phyloP scores from a whole-genome alignment of 441 rosid genomes.

The Pelargonium cotyledonis region DNA sequence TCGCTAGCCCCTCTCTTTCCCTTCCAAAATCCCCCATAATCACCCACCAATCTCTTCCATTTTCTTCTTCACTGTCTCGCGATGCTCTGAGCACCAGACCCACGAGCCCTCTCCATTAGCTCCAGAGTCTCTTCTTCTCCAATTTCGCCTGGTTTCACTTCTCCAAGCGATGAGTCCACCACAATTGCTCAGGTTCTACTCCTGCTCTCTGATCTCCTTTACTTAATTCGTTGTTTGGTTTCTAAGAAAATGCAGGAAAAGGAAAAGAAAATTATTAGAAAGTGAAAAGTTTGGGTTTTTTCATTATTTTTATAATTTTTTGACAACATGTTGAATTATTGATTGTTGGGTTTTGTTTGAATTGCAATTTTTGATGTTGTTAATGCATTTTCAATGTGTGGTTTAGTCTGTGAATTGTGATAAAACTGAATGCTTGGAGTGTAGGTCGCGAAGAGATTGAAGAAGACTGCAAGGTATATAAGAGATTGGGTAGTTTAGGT shows the following conservation, averaged over 20 bases:
- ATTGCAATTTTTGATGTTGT: not conserved
- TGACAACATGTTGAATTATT: no score
- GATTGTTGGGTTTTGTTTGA: no score
- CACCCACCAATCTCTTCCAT: slow-evolving; percentile 8
- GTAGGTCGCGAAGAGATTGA: slow-evolving; percentile 90
- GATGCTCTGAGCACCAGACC: not conserved
- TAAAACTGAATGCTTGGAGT: slow-evolving; percentile 10
- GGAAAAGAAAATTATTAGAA: not conserved
- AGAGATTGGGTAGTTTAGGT: slow-evolving; percentile 82
- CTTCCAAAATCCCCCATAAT: not conserved
- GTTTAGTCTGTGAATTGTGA: slow-evolving; percentile 7
- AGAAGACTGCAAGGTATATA: slow-evolving; percentile 80
- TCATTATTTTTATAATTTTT: not conserved
- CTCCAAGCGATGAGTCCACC: slow-evolving; percentile 3
- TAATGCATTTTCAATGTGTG: not conserved
- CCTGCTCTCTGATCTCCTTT: not conserved
- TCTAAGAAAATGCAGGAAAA: not conserved
- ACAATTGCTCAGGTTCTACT: slow-evolving; percentile 5
- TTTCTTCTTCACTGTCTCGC: not conserved
- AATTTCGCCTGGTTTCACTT: slow-evolving; percentile 1
- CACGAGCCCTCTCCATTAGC: no score
- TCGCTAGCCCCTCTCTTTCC: not conserved
- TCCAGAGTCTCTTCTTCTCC: slow-evolving; percentile 1
- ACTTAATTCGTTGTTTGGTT: not conserved
- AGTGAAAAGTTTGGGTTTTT: not conserved